phyloP scores from a whole-genome alignment of 495 filamentous ascomycete species.

The Cladorrhinum samala region DNA sequence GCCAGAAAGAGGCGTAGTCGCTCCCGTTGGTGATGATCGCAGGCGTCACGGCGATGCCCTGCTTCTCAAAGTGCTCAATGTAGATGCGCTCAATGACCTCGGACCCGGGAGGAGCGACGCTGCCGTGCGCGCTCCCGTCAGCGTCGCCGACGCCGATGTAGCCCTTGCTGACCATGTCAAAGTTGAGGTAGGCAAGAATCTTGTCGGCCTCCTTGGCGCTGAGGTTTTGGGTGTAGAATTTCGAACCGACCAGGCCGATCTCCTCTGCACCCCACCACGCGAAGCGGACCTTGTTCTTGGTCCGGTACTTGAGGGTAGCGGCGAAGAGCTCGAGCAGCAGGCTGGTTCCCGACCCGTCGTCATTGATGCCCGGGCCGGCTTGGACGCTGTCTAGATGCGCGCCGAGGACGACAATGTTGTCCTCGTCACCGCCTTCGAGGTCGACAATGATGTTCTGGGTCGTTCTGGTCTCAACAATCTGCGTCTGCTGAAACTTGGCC shows the following conservation, averaged over 20 bases:
- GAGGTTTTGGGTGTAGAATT: conserved; percentile 32
- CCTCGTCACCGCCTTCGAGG: conserved; percentile 25
- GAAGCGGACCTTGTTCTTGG: conserved; percentile 38
- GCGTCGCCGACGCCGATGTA: conserved; percentile 39
- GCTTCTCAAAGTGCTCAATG: conserved; percentile 25
- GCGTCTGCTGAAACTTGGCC: conserved; percentile 34
- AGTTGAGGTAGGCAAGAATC: conserved; percentile 42
- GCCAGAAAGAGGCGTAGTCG: conserved; percentile 40
- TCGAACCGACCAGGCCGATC: conserved; percentile 36
- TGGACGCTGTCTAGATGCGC: conserved; percentile 42
- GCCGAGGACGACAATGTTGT: conserved; percentile 37
- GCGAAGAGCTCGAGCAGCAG: conserved; percentile 35
- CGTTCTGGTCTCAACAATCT: conserved; percentile 29
- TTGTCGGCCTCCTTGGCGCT: conserved; percentile 28
- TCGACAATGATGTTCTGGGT: conserved; percentile 41
- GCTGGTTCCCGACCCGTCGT: conserved; percentile 30
- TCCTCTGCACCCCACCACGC: conserved; percentile 45
- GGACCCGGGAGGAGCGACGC: conserved; percentile 28
- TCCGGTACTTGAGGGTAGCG: conserved; percentile 24
- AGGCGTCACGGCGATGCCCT: conserved; percentile 28
- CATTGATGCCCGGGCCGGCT: conserved; percentile 36
- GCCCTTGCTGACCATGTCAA: conserved; percentile 36
- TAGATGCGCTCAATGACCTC: conserved; percentile 36
- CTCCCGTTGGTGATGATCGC: conserved; percentile 35
- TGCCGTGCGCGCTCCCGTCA: conserved; percentile 31